Evolutionary conservation across 1,284 basidiomycete genomes (phyloP).

Genomic region (Trametes versicolor): DNA sequence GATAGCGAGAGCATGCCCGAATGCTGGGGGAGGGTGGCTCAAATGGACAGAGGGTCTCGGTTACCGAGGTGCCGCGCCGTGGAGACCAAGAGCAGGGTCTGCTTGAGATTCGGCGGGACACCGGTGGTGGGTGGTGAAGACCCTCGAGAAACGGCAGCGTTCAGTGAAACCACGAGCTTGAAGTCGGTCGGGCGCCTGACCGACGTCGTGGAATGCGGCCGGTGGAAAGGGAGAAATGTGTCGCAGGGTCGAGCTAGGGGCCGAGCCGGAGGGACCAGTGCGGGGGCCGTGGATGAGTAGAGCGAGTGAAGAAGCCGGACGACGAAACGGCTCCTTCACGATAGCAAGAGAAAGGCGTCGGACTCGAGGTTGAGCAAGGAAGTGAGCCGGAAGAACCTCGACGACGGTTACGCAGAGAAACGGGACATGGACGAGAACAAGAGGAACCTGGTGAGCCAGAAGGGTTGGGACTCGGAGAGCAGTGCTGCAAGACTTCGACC

Average conservation of each 20-base stretch:
- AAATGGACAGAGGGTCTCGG: not conserved
- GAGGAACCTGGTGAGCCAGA: not conserved
- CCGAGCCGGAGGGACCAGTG: not conserved
- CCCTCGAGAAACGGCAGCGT: not conserved
- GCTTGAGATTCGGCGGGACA: constrained; percentile 2
- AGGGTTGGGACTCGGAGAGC: not conserved
- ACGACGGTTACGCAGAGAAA: not conserved
- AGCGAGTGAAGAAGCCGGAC: not conserved
- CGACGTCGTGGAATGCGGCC: not conserved
- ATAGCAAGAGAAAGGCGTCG: not conserved
- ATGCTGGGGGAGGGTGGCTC: not conserved
- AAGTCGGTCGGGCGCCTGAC: constrained; percentile 1
- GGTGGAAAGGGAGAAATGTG: not conserved
- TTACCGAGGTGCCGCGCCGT: constrained; percentile 1
- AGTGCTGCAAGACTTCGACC: not conserved
- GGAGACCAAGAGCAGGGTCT: constrained; percentile 9
- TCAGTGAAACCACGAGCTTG: not conserved
- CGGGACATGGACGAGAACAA: not conserved
- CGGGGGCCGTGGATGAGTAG: not conserved
- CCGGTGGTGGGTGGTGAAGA: not conserved
- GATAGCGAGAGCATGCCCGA: constrained; percentile 7
- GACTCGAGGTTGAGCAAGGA: not conserved
- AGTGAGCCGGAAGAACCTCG: not conserved
- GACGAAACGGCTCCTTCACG: not conserved
- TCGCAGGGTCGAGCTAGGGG: constrained; percentile 1